Evolutionary conservation across 495 filamentous ascomycete species (phyloP).

Genomic region (Bacidia gigantensis): DNA sequence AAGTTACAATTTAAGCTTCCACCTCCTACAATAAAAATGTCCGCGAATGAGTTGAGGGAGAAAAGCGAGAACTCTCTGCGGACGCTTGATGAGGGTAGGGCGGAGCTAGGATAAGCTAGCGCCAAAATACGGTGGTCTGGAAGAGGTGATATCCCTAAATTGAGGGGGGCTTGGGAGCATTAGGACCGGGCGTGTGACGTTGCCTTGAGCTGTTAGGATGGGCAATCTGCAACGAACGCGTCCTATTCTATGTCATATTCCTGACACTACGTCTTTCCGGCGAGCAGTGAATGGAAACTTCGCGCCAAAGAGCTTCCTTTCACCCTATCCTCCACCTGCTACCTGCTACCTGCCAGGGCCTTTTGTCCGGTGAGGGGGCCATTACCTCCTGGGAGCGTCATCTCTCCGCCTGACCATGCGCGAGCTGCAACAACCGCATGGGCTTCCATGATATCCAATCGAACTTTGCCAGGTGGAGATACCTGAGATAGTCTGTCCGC

Average conservation of each 20-base stretch:
- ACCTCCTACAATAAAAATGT: conserved; percentile 85
- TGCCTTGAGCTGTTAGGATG: no score
- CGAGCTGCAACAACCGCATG: background rate
- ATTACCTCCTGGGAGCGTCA: background rate
- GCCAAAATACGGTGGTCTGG: no score
- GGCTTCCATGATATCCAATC: background rate
- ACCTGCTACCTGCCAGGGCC: background rate
- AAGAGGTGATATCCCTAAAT: no score
- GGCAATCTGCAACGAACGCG: no score
- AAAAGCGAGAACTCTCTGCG: no score
- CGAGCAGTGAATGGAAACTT: no score
- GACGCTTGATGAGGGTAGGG: no score
- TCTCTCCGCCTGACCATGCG: background rate
- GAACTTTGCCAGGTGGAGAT: background rate
- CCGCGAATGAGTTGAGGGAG: conserved; percentile 20
- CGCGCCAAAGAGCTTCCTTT: background rate
- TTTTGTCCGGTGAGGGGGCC: conserved; percentile 4
- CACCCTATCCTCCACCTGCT: background rate
- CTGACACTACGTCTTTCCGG: no score
- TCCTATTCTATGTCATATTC: no score
- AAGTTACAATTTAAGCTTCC: conserved; percentile 26
- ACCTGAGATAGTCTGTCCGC: background rate
- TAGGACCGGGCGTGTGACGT: no score
- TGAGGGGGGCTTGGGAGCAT: no score
- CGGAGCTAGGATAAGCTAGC: no score